Percentiles rank a stretch among this genome's conserved stretches.
Conservation (phyloP, 306 rosid species). For the Casuarina cunninghamiana region DNA sequence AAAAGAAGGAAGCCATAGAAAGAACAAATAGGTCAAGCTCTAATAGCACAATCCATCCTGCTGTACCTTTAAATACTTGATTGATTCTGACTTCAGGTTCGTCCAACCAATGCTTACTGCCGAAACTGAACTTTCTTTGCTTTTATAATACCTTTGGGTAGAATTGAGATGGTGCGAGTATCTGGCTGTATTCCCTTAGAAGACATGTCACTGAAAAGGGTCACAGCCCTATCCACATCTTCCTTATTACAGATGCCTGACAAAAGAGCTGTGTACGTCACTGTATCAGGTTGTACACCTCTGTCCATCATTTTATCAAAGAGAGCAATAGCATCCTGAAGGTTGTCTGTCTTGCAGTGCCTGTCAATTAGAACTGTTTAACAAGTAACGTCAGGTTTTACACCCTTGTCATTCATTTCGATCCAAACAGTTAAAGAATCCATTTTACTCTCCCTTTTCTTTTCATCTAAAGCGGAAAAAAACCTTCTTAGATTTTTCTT, state of each 20-base stretch:
- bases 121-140: slow-evolving; percentile 50
- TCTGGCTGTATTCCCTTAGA: slow-evolving; percentile 51
- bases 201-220: slow-evolving; percentile 53
- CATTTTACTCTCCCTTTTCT: slow-evolving; percentile 16
- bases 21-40: too few relatives aligned
- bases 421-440: slow-evolving; percentile 45
- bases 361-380: slow-evolving; percentile 76
- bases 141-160: slow-evolving; percentile 53
- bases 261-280: slow-evolving; percentile 66
- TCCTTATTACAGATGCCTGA: slow-evolving; percentile 47
- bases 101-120: slow-evolving; percentile 17
- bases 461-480: slow-evolving; percentile 7
- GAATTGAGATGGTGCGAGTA: slow-evolving; percentile 24
- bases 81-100: slow-evolving; percentile 12
- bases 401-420: slow-evolving; percentile 60
- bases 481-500: slow-evolving; percentile 24
- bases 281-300: slow-evolving; percentile 70
- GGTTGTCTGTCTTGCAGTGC: slow-evolving; percentile 46
- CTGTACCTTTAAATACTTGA: slow-evolving; percentile 22
- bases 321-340: slow-evolving; percentile 51
- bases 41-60: background rate
- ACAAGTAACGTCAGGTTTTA: slow-evolving; percentile 59
- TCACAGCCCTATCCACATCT: slow-evolving; percentile 38
- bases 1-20: too few relatives aligned
- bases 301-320: slow-evolving; percentile 53